These are phyloP conservation scores for Leccinum variicolor DNA, from an alignment of 768 basidiomycete genomes.

Conservation along the genomic window DNA sequence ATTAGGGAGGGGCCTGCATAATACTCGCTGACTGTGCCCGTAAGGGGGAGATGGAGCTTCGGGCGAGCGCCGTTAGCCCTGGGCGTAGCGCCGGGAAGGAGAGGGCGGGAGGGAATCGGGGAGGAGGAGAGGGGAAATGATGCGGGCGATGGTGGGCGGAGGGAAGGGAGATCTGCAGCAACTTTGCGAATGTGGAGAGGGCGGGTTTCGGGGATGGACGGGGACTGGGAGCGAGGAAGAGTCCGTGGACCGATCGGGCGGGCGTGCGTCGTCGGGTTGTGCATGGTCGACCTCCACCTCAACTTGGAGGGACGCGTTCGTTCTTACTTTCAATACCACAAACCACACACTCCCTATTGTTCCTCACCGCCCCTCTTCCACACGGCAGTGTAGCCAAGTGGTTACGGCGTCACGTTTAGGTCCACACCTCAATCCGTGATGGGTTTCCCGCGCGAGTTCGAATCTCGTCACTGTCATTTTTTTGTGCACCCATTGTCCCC, in stretches of 20 bases:
- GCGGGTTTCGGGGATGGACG: constrained; percentile 33
- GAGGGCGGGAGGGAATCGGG: constrained; percentile 31
- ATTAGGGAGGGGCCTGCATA: constrained; percentile 31
- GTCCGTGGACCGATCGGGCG: constrained; percentile 54
- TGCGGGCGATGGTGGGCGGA: constrained; percentile 29
- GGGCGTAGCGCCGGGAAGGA: constrained; percentile 28
- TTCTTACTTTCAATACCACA: neutral
- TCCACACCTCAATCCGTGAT: constrained; percentile 42
- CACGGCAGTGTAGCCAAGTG: constrained; percentile 56
- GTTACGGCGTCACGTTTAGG: constrained; percentile 62
- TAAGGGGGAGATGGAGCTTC: constrained; percentile 36
- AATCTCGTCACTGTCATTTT: constrained; percentile 54
- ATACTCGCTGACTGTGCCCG: constrained; percentile 28
- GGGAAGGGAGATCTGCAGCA: constrained; percentile 24
- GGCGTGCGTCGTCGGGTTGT: constrained; percentile 19
- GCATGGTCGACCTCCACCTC: constrained; percentile 22
- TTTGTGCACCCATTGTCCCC: constrained; percentile 13
- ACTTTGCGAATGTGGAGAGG: constrained; percentile 43
- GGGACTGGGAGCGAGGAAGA: constrained; percentile 41
- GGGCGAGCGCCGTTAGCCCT: constrained; percentile 29
- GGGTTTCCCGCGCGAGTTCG: constrained; percentile 59
- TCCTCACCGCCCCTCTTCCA: rapidly evolving
- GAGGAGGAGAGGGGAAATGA: constrained; percentile 28
- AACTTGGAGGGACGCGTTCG: constrained; percentile 5
- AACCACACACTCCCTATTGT: neutral